Evolutionary conservation across 768 basidiomycete genomes (phyloP).

Genomic region (Boletus sp.): DNA sequence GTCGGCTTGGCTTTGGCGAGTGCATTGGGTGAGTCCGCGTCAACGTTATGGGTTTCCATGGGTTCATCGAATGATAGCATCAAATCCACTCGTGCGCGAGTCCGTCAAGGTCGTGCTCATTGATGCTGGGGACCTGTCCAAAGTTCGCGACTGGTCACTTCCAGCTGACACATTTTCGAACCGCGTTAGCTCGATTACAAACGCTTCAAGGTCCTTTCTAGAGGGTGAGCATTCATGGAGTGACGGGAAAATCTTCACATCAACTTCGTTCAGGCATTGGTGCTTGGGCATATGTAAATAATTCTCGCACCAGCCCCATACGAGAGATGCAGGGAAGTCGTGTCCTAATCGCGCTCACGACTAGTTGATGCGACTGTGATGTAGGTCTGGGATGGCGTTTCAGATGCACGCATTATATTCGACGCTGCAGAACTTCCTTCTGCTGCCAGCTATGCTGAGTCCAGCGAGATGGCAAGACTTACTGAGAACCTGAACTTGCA

Average conservation of each 20-base stretch:
- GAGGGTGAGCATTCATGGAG: conserved; percentile 42
- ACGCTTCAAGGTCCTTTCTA: conserved; percentile 65
- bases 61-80: conserved; percentile 39
- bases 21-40: conserved; percentile 63
- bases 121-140: conserved; percentile 77
- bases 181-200: conserved; percentile 84
- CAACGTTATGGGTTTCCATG: neutral
- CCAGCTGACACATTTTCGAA: conserved; percentile 64
- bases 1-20: conserved; percentile 87
- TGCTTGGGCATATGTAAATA: conserved; percentile 79
- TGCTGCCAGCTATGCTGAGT: conserved; percentile 27
- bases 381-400: conserved; percentile 91
- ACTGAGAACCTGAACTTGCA: conserved; percentile 95
- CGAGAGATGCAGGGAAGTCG: conserved; percentile 79
- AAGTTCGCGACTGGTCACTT: conserved; percentile 65
- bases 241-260: neutral
- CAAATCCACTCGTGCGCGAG: conserved; percentile 47
- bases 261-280: conserved; percentile 58
- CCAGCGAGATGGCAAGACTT: conserved; percentile 69
- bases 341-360: neutral
- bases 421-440: conserved; percentile 45
- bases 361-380: conserved; percentile 1
- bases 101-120: conserved; percentile 68
- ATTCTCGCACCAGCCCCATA: conserved; percentile 63
- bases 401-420: conserved; percentile 76